A percentile compares a stretch with the other conserved stretches of the same genome.
These are phyloP conservation scores for Cercospora sp. DNA, from an alignment of 2,329 filamentous ascomycete genomes.

Conservation along the genomic window DNA sequence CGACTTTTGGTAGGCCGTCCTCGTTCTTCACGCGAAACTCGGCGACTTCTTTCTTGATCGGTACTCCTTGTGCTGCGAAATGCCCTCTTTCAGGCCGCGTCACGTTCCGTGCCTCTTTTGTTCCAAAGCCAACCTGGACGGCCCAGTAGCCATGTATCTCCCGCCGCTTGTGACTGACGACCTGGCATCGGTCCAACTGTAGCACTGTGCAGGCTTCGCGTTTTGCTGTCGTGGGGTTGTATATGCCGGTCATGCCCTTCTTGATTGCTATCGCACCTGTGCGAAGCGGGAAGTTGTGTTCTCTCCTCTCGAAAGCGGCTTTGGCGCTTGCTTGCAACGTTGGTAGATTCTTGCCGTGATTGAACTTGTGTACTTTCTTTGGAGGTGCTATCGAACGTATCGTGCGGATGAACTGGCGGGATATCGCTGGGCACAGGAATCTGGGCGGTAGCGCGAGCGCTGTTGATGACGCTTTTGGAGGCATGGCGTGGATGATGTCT, in stretches of 20 bases:
- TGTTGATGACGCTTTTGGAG: slow-evolving; percentile 28
- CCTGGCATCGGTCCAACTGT: slow-evolving; percentile 89
- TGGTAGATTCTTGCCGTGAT: slow-evolving; percentile 51
- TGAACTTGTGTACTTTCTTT: slow-evolving; percentile 52
- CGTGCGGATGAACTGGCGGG: slow-evolving; percentile 40
- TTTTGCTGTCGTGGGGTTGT: slow-evolving; percentile 70
- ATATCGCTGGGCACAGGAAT: slow-evolving; percentile 38
- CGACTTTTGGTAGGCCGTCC: slow-evolving; percentile 72
- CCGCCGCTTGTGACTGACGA: slow-evolving; percentile 81
- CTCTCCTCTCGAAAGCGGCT: slow-evolving; percentile 61
- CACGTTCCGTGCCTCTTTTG: slow-evolving; percentile 71
- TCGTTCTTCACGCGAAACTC: slow-evolving; percentile 83
- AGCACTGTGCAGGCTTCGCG: slow-evolving; percentile 87
- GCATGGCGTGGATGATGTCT: slow-evolving; percentile 29
- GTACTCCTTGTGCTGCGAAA: slow-evolving; percentile 77
- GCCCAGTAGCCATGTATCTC: slow-evolving; percentile 87
- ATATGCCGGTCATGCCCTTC: slow-evolving; percentile 94
- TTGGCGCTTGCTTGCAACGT: slow-evolving; percentile 57
- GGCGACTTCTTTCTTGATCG: slow-evolving; percentile 77
- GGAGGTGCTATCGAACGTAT: slow-evolving; percentile 61
- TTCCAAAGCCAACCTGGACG: slow-evolving; percentile 82
- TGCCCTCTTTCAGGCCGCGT: slow-evolving; percentile 84
- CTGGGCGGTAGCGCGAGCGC: slow-evolving; percentile 35
- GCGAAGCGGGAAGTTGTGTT: slow-evolving; percentile 62
- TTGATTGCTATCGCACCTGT: slow-evolving; percentile 84